These are phyloP conservation scores for Chaetomium strumarium DNA, from an alignment of 2,329 filamentous ascomycete genomes.

Conservation along the genomic window DNA sequence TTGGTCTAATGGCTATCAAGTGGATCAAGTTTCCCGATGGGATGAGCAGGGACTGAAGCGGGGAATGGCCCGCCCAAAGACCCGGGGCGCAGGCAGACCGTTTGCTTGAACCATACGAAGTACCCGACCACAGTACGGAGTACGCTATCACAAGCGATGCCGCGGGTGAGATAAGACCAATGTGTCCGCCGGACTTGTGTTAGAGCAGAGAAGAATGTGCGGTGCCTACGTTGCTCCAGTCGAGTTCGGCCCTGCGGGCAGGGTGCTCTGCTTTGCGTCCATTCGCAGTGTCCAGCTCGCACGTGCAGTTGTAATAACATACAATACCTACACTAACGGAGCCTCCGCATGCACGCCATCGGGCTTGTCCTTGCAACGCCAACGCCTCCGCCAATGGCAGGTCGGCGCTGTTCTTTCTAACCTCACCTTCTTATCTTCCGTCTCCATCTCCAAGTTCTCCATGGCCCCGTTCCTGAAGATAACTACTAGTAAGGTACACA, in stretches of 20 bases:
- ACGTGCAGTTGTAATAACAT: no score
- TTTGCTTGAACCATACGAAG: constrained; percentile 6
- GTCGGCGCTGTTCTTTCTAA: constrained; percentile 10
- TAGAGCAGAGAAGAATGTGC: neutral
- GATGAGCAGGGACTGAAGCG: constrained; percentile 22
- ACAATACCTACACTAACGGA: no score
- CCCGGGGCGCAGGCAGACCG: constrained; percentile 18
- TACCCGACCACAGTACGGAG: neutral
- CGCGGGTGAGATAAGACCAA: constrained; percentile 16
- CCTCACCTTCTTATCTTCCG: constrained; percentile 21
- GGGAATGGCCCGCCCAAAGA: constrained; percentile 18
- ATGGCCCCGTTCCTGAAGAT: neutral
- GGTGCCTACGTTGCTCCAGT: no score
- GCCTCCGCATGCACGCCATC: constrained; percentile 13
- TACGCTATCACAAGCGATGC: constrained; percentile 7
- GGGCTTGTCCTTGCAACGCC: constrained; percentile 9
- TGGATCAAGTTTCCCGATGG: constrained; percentile 20
- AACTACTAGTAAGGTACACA: no score
- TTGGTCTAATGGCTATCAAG: constrained; percentile 25
- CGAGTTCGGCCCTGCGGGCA: no score
- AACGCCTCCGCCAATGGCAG: constrained; percentile 20
- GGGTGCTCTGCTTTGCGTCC: no score
- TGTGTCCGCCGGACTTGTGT: constrained; percentile 1
- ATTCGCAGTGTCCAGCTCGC: no score
- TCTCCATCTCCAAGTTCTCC: neutral